These are phyloP conservation scores for Solanum etuberosum DNA, from an alignment of 257 asterid genomes.

Conservation along the genomic window DNA sequence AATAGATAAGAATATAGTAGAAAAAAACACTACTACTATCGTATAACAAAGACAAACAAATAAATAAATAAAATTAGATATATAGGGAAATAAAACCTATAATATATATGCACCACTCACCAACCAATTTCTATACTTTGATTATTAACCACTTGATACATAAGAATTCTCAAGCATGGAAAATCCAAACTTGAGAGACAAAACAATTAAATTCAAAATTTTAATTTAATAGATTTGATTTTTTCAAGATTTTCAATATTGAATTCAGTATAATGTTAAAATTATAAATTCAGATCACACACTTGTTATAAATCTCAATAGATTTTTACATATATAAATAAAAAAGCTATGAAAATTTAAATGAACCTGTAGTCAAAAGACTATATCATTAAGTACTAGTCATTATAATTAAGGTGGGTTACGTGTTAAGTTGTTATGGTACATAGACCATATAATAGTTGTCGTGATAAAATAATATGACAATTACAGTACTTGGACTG, in stretches of 20 bases:
- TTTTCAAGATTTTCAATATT: too few relatives aligned
- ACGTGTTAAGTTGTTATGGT: background rate
- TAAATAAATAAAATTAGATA: background rate
- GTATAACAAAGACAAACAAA: background rate
- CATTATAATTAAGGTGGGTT: background rate
- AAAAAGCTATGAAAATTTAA: too few relatives aligned
- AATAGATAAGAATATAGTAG: too few relatives aligned
- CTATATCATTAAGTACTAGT: background rate
- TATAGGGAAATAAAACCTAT: background rate
- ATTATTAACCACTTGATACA: background rate
- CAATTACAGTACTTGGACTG: background rate
- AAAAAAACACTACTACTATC: background rate
- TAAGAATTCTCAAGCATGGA: background rate
- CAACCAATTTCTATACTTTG: background rate
- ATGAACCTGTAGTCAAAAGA: too few relatives aligned
- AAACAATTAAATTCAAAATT: background rate
- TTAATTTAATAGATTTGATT: too few relatives aligned
- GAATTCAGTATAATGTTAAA: too few relatives aligned
- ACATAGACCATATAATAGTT: background rate
- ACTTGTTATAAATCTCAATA: background rate
- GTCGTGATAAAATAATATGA: background rate
- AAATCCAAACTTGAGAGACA: background rate
- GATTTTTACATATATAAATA: too few relatives aligned
- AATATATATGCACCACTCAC: background rate
- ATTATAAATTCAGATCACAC: background rate